Percentiles rank a stretch among this genome's conserved stretches.
These are phyloP conservation scores for Trifolium pratense DNA, from an alignment of 306 rosid species.

Conservation along the genomic window DNA sequence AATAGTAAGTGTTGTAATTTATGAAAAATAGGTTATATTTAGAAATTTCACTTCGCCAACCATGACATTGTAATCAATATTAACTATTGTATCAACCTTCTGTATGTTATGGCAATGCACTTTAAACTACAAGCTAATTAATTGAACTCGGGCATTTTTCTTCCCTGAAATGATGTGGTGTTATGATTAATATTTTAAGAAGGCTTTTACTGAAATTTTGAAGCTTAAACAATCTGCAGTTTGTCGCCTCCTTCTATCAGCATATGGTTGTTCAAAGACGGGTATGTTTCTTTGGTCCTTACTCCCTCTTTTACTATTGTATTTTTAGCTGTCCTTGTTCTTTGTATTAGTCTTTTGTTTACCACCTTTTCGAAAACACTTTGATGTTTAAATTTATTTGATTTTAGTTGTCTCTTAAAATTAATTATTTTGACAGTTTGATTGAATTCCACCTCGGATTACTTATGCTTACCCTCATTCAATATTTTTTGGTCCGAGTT, in stretches of 20 bases:
- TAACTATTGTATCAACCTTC: constrained; percentile 20
- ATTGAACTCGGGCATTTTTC: constrained; percentile 19
- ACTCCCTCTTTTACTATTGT: constrained; percentile 26
- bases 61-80: constrained; percentile 6
- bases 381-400: constrained; percentile 9
- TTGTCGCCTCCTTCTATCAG: constrained; percentile 93
- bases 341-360: constrained; percentile 16
- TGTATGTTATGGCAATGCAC: constrained; percentile 10
- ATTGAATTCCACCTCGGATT: constrained; percentile 25
- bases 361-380: constrained; percentile 13
- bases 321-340: constrained; percentile 11
- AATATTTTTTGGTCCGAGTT: background rate
- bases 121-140: constrained; percentile 32
- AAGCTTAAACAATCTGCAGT: constrained; percentile 60
- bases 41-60: constrained; percentile 21
- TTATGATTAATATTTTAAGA: constrained; percentile 30
- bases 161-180: constrained; percentile 15
- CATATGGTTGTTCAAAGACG: constrained; percentile 96
- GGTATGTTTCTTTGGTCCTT: constrained; percentile 58
- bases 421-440: background rate
- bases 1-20: constrained; percentile 20
- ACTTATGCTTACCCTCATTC: constrained; percentile 17
- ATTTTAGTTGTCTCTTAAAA: constrained; percentile 1
- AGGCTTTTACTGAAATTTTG: constrained; percentile 41
- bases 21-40: constrained; percentile 15